Percentiles rank a stretch among this genome's conserved stretches.
Evolutionary conservation across 192 early-diverging fungal genomes (phyloP).

Genomic region (Glomus cerebriforme): DNA sequence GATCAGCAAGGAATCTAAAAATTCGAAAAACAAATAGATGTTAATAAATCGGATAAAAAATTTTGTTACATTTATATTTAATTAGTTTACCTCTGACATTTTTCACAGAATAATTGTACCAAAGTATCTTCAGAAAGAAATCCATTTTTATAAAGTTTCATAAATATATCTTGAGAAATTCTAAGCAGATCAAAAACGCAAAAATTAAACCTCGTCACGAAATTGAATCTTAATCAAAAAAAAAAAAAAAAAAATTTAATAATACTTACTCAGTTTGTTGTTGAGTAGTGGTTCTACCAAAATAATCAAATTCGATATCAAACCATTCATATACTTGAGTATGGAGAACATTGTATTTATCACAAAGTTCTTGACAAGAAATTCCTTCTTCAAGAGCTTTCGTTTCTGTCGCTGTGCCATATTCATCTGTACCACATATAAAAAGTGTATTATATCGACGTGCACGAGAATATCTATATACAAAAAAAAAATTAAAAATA

Average conservation of each 20-base stretch:
- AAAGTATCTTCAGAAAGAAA: conserved; percentile 73
- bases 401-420: conserved; percentile 98
- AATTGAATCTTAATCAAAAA: conserved; percentile 18
- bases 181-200: conserved; percentile 6
- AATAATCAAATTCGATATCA: conserved; percentile 89
- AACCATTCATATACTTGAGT: conserved; percentile 94
- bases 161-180: conserved; percentile 91
- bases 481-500: background rate
- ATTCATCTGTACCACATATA: conserved; percentile 98
- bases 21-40: background rate
- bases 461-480: conserved; percentile 76
- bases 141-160: conserved; percentile 69
- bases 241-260: background rate
- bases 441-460: conserved; percentile 90
- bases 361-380: conserved; percentile 89
- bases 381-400: conserved; percentile 93
- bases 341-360: conserved; percentile 93
- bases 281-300: conserved; percentile 91
- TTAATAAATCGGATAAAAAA: too few relatives aligned
- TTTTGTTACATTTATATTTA: too few relatives aligned
- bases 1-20: conserved; percentile 90
- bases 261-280: conserved; percentile 72
- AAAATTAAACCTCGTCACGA: background rate
- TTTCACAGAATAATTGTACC: conserved; percentile 89
- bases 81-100: conserved; percentile 63